phyloP scores from a whole-genome alignment of 257 asterid species.

The Salvia splendens region DNA sequence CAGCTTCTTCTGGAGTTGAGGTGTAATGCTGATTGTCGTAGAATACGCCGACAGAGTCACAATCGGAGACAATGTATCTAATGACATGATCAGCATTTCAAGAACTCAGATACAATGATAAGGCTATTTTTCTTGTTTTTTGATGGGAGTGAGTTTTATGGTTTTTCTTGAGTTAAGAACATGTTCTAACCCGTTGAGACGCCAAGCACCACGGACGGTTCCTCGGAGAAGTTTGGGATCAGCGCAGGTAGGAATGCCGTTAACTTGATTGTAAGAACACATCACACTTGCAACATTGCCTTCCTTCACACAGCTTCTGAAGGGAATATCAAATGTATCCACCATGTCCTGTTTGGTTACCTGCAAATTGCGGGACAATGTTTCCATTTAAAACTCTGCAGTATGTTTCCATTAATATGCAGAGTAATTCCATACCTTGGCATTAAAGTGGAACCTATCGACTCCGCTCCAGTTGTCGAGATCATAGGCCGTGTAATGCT shows the following conservation, averaged over 20 bases:
- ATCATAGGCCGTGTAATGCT: constrained; percentile 88
- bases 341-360: constrained; percentile 72
- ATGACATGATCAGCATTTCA: not conserved
- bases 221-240: constrained; percentile 69
- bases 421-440: constrained; percentile 48
- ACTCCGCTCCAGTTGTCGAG: constrained; percentile 82
- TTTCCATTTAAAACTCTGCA: no score
- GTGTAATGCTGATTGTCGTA: constrained; percentile 75
- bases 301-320: constrained; percentile 72
- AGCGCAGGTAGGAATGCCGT: constrained; percentile 83
- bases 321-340: constrained; percentile 77
- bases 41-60: constrained; percentile 79
- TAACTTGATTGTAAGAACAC: constrained; percentile 94
- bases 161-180: no score
- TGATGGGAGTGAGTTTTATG: not conserved
- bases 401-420: not conserved
- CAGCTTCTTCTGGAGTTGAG: constrained; percentile 83
- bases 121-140: not conserved
- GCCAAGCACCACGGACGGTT: constrained; percentile 76
- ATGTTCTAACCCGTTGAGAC: constrained; percentile 65
- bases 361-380: constrained; percentile 33
- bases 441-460: constrained; percentile 80
- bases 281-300: constrained; percentile 90
- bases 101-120: not conserved
- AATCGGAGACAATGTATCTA: constrained; percentile 75